Evolutionary conservation across 2,329 filamentous ascomycete genomes (phyloP).

Genomic region (Colletotrichum sojae): DNA sequence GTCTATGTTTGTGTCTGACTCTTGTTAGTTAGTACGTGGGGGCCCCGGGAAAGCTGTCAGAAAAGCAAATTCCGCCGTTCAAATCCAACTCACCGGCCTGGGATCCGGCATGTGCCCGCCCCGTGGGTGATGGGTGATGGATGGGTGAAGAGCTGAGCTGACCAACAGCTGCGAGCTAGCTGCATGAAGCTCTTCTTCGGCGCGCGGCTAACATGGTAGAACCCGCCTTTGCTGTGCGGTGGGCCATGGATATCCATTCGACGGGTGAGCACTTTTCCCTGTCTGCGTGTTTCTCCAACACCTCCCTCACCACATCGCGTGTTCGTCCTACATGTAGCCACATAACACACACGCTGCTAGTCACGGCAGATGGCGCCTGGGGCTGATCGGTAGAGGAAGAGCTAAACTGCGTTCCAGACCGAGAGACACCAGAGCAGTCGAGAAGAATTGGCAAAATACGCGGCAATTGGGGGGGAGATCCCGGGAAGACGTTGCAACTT

Average conservation of each 20-base stretch:
- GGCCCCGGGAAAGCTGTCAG: slow-evolving; percentile 20
- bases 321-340: background rate
- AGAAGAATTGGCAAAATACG: too few species aligned
- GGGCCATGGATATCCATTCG: too few species aligned
- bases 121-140: background rate
- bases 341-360: too few species aligned
- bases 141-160: background rate
- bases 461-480: background rate
- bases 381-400: slow-evolving; percentile 19
- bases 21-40: slow-evolving; percentile 21
- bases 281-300: background rate
- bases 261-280: background rate
- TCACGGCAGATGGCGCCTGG: slow-evolving; percentile 11
- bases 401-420: slow-evolving; percentile 26
- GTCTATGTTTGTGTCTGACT: slow-evolving; percentile 1
- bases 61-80: slow-evolving; percentile 30
- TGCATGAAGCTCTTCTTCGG: background rate
- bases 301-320: background rate
- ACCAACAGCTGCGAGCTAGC: background rate
- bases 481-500: slow-evolving; percentile 7
- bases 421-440: background rate
- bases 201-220: slow-evolving; percentile 9
- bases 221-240: background rate
- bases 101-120: slow-evolving; percentile 25
- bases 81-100: slow-evolving; percentile 10